phyloP scores from a whole-genome alignment of 148 eudicot species.

The Rhododendron ferrugineum region DNA sequence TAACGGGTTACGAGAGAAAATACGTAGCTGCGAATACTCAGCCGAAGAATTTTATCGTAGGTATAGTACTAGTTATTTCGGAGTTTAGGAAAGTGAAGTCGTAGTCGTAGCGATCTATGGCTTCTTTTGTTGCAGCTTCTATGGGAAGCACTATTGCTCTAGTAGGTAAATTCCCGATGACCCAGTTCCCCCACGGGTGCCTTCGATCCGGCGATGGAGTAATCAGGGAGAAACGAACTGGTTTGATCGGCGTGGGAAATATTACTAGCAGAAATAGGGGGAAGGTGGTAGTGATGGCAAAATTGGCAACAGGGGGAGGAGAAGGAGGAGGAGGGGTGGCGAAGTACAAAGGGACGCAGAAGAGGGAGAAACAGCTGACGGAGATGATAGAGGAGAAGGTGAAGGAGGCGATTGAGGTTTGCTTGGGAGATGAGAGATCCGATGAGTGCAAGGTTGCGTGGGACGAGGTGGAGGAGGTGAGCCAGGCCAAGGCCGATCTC shows the following conservation, averaged over 20 bases:
- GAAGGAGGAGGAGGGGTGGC: constrained; percentile 7
- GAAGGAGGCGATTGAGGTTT: constrained; percentile 32
- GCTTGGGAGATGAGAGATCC: constrained; percentile 28
- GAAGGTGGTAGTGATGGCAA: background rate
- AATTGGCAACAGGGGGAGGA: background rate
- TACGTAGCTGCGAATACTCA: too few relatives aligned
- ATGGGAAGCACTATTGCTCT: background rate
- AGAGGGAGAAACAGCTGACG: constrained; percentile 34
- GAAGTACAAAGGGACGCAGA: constrained; percentile 36
- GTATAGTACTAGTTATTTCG: too few relatives aligned
- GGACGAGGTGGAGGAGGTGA: constrained; percentile 46
- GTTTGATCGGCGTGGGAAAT: background rate
- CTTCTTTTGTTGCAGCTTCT: background rate
- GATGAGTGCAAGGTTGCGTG: constrained; percentile 49
- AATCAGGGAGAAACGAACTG: background rate
- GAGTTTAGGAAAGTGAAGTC: background rate
- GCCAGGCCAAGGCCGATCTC: constrained; percentile 50
- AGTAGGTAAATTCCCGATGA: background rate
- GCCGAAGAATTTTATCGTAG: too few relatives aligned
- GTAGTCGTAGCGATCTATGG: background rate
- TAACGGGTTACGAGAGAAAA: too few relatives aligned
- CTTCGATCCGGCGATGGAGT: background rate
- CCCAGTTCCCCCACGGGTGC: background rate
- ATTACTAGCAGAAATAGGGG: background rate
- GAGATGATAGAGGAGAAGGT: constrained; percentile 46